Base-by-base conservation (phyloP, 2,329 filamentous ascomycete species). In the Fusarium papillatum region DNA sequence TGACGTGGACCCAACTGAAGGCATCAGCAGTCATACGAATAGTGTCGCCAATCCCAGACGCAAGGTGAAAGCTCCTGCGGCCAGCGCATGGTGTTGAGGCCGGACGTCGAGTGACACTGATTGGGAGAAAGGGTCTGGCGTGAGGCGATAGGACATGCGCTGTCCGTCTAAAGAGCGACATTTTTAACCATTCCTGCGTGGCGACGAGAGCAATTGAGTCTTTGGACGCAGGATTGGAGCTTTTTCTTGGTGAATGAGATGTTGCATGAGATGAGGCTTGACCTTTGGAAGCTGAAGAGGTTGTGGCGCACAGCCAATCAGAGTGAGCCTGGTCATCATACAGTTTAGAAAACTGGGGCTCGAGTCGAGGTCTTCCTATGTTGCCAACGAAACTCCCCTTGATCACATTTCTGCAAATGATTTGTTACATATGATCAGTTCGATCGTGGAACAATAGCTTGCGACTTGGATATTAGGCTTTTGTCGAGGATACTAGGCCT, bases 1-100 rank as follows among this genome's bases (percentile, higher is more conserved):
- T 48, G 29, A 71, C 68, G 77, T 92, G 89, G 13, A 88, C 65
- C 57, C 81, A 82, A 41, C 85, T 79, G 62, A 91, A 84, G 70
- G 84, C 77, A 64, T 86, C 80, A 38, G 88, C 85, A 5, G 87
- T 83, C 61, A 80, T 75, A 31, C 85, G 78, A 65, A 89, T 80
- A 46, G 78, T 78, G n/a, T 83, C 80, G 11, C 78, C 80, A 24
- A 84, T 70, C 36, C 80, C 70, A 46, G 81, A 75, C 60, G 79
- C 76, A 67, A 85, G 73, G 64, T 85, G 84, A 68, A 87, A 83
- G 43, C 67, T 74, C 60, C 81, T 81, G 19, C 77, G 76, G 67
- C 64, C 31, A 48, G 62, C 53, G 65, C 69, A 76, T 71, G 61
- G 64, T 43, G 65, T 68, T 38, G 69, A 43, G 13, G 69, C 43